Evolutionary conservation across 179 eudicot species (phyloP).

Genomic region (Dionaea muscipula): DNA sequence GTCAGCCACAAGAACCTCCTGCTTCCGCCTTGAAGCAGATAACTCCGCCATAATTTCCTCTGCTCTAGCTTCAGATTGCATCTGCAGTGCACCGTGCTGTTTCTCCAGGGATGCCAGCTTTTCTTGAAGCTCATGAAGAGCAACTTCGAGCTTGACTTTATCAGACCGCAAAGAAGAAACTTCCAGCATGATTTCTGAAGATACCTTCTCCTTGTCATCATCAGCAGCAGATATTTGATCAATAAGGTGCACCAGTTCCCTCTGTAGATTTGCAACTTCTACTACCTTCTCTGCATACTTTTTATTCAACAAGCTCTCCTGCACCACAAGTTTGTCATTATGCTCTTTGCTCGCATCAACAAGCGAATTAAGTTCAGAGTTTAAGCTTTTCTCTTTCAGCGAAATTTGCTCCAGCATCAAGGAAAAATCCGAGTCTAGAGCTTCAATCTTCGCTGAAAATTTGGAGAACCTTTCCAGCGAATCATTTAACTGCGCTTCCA

Average conservation of each 20-base stretch:
- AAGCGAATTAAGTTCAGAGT: slow-evolving; percentile 56
- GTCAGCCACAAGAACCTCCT: slow-evolving; percentile 36
- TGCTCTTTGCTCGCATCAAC: slow-evolving; percentile 33
- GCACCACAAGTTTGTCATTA: slow-evolving; percentile 35
- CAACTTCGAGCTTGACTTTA: slow-evolving; percentile 39
- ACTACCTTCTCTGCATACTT: slow-evolving; percentile 36
- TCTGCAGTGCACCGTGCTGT: slow-evolving; percentile 28
- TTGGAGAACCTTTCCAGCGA: slow-evolving; percentile 29
- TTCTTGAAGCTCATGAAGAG: slow-evolving; percentile 35
- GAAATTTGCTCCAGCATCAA: slow-evolving; percentile 42
- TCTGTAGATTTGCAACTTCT: slow-evolving; percentile 57
- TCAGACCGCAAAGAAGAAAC: slow-evolving; percentile 40
- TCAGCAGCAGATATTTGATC: slow-evolving; percentile 32
- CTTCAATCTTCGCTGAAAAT: slow-evolving; percentile 35
- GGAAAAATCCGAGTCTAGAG: slow-evolving; percentile 43
- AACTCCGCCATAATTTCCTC: slow-evolving; percentile 39
- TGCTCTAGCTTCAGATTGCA: slow-evolving; percentile 39
- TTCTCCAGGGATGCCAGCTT: slow-evolving; percentile 29
- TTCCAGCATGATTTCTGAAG: slow-evolving; percentile 33
- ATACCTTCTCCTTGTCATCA: slow-evolving; percentile 29
- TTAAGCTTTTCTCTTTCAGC: slow-evolving; percentile 41
- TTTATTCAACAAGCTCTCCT: slow-evolving; percentile 38
- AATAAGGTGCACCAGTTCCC: slow-evolving; percentile 48
- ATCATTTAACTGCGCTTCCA: slow-evolving; percentile 49
- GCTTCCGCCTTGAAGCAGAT: slow-evolving; percentile 29